Base-by-base conservation (phyloP, 2,329 filamentous ascomycete species). In the Colletotrichum higginsianum region DNA sequence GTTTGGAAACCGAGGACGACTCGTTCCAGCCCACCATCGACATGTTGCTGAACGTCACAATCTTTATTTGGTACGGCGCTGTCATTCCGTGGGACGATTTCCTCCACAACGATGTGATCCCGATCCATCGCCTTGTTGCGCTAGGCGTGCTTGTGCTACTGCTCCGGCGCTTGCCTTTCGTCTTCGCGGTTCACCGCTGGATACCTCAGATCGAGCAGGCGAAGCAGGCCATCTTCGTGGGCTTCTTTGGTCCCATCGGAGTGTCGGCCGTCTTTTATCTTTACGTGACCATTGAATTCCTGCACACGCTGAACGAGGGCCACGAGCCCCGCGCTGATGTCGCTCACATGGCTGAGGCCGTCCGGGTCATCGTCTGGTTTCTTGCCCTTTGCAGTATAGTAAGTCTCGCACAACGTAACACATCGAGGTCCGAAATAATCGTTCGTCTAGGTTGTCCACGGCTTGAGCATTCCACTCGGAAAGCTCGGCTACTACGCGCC, bases 21-120 rank as follows among this genome's bases (percentile, higher is more conserved):
- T 95, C 93, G 2, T 87, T 98, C n/a, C 95, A 98, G 79, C 95
- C 95, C 0, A 98, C 95, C 0, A 93, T 98, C 56, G 95, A 98
- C 80, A 97, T 98, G 94, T 86, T 98, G 2, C 91, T 98, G 68
- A 98, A 98, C 78, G 90, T 97, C 4, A 86, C 91, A 21, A 89
- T 98, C 49, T 98, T 98, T 80, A 90, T 97, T 81, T 98, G 94
- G 95, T 96, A 93, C 76, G 95, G 95, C 4, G 94, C 94, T 0
- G 89, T 95, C 13, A 94, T 92, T 70, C 95, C 95, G 0, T 98
- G 95, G 95, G 80, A 84, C 5, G 84, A 83, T 35, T 97, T 98
- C 75, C 81, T 86, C 0, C 75, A 77, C 75, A 96, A 93, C 79
- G 79, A 84, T 11, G 87, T 96, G 18, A 91, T 97, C 35, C 89